Conservation (phyloP, 495 filamentous ascomycete species). For the Lasiosphaeria ovina region DNA sequence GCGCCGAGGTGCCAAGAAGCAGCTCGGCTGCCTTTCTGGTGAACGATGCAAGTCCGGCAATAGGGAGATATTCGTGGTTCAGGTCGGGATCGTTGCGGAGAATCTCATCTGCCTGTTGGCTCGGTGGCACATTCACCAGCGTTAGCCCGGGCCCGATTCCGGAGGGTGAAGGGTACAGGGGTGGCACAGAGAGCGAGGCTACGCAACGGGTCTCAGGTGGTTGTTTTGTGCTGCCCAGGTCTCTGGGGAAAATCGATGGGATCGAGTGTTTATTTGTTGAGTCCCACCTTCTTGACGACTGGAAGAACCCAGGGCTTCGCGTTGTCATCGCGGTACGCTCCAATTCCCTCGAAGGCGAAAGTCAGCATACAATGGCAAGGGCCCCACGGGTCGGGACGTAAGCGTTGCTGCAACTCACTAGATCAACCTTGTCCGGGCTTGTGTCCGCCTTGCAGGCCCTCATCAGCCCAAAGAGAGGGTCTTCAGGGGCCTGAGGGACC, state of each 20-base stretch:
- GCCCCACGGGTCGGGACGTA: background rate
- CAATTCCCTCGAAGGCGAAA: conserved; percentile 62
- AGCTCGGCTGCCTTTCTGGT: conserved; percentile 87
- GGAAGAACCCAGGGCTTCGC: conserved; percentile 98
- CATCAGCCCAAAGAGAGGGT: conserved; percentile 93
- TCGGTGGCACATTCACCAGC: background rate
- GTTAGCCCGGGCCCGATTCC: too few species aligned
- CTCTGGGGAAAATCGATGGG: background rate
- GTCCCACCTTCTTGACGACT: conserved; percentile 84
- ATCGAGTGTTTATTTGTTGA: background rate
- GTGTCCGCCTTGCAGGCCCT: conserved; percentile 82
- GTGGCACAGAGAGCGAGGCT: too few species aligned
- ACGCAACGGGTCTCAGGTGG: too few species aligned
- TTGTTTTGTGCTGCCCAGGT: background rate
- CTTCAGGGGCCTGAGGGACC: conserved; percentile 89
- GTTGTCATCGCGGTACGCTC: conserved; percentile 92
- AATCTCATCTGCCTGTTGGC: conserved; percentile 76
- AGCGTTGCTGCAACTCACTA: conserved; percentile 41
- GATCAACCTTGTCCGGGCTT: conserved; percentile 85
- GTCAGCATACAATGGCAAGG: conserved; percentile 12
- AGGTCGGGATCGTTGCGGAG: conserved; percentile 81
- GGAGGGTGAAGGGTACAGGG: too few species aligned
- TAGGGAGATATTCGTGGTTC: conserved; percentile 98
- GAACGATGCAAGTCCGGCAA: conserved; percentile 81
- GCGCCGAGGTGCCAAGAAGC: conserved; percentile 75